A percentile compares a stretch with the other conserved stretches of the same genome.
phyloP scores from a whole-genome alignment of 768 basidiomycete species.

The Dendrothele bispora region DNA sequence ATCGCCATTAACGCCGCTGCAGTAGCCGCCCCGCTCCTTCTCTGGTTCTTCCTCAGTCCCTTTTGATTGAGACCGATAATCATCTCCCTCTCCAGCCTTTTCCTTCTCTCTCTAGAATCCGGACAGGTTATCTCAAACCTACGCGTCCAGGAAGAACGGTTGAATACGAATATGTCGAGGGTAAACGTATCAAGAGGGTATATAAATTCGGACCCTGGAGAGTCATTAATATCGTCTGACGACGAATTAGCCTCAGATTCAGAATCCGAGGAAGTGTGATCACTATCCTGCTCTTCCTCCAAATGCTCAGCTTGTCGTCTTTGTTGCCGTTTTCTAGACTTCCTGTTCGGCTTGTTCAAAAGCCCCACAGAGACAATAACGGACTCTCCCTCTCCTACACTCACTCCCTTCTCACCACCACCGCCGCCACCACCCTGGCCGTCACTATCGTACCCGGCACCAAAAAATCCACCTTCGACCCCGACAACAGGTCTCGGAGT shows the following conservation, averaged over 20 bases:
- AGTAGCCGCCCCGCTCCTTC: constrained; percentile 18
- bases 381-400: constrained; percentile 48
- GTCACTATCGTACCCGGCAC: constrained; percentile 12
- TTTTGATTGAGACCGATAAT: constrained; percentile 47
- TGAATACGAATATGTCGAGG: constrained; percentile 86
- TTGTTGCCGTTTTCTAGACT: constrained; percentile 4
- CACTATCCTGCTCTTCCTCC: too few species aligned
- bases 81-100: constrained; percentile 39
- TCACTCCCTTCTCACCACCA: constrained; percentile 3
- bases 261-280: too few species aligned
- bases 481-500: constrained; percentile 57
- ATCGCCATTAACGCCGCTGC: constrained; percentile 23
- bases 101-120: constrained; percentile 39
- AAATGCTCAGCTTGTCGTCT: too few species aligned
- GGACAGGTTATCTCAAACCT: constrained; percentile 77
- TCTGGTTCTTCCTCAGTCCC: constrained; percentile 33
- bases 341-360: constrained; percentile 23
- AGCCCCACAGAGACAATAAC: constrained; percentile 72
- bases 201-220: constrained; percentile 52
- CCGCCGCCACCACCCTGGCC: constrained; percentile 2
- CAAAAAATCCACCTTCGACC: constrained; percentile 26
- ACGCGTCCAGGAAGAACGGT: constrained; percentile 73
- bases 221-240: too few species aligned
- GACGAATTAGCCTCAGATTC: too few species aligned
- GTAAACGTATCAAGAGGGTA: constrained; percentile 76